A percentile compares a stretch with the other conserved stretches of the same genome.
Evolutionary conservation across 2,329 filamentous ascomycete genomes (phyloP).

Genomic region (Clonostachys byssicola): DNA sequence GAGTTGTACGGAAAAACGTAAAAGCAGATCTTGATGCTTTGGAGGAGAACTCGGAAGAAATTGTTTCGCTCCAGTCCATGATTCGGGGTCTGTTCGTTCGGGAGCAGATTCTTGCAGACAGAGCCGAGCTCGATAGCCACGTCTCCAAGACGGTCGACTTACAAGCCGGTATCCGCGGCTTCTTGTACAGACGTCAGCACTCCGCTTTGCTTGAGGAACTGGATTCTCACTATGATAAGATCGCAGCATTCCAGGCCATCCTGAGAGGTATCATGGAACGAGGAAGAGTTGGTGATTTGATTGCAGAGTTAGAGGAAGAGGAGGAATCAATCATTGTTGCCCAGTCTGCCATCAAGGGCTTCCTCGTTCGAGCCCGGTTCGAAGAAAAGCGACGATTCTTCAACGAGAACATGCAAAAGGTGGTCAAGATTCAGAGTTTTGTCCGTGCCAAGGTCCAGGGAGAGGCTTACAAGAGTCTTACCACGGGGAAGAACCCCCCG

Average conservation of each 20-base stretch:
- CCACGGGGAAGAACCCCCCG: constrained; percentile 92
- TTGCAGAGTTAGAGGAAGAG: constrained; percentile 76
- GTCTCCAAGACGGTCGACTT: constrained; percentile 53
- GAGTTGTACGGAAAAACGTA: constrained; percentile 47
- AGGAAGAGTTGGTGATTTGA: constrained; percentile 65
- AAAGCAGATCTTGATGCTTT: constrained; percentile 42
- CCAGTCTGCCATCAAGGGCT: constrained; percentile 71
- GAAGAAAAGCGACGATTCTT: constrained; percentile 85
- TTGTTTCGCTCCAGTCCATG: constrained; percentile 51
- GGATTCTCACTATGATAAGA: constrained; percentile 60
- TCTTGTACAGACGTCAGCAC: constrained; percentile 56
- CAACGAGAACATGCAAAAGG: constrained; percentile 96
- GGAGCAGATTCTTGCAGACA: constrained; percentile 39
- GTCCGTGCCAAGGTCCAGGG: constrained; percentile 92
- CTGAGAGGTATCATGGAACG: constrained; percentile 77
- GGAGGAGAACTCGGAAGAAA: constrained; percentile 34
- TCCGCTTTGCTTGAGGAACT: constrained; percentile 65
- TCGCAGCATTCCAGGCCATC: constrained; percentile 69
- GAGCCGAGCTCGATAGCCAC: constrained; percentile 53
- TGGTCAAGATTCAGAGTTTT: constrained; percentile 98
- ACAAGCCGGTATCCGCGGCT: constrained; percentile 66
- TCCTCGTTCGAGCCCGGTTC: constrained; percentile 70
- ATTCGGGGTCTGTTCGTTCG: constrained; percentile 60
- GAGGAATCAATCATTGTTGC: constrained; percentile 73
- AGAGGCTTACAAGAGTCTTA: constrained; percentile 96